These are phyloP conservation scores for Backusella mclennaniae DNA, from an alignment of 192 early-diverging fungal species.

Conservation along the genomic window DNA sequence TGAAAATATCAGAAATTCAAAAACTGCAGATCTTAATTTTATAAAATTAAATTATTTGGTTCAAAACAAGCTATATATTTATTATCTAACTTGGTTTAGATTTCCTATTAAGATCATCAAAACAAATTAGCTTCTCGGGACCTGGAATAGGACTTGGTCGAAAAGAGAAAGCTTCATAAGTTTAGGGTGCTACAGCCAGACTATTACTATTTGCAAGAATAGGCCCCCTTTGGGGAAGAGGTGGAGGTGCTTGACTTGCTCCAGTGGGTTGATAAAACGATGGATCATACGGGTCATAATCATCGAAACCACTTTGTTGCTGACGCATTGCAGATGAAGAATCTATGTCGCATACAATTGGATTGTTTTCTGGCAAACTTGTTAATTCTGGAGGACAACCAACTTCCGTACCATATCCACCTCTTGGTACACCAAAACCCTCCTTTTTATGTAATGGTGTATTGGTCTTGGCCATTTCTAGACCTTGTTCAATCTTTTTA, in stretches of 20 bases:
- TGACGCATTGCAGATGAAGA: background rate
- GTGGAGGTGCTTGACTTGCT: background rate
- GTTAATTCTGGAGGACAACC: slow-evolving; percentile 22
- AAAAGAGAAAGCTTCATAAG: background rate
- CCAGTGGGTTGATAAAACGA: background rate
- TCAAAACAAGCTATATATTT: too few species aligned
- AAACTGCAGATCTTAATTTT: too few species aligned
- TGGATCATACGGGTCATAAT: background rate
- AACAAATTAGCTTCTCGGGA: background rate
- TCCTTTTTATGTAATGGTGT: slow-evolving; percentile 24
- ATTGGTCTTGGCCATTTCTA: slow-evolving; percentile 10
- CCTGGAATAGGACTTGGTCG: background rate
- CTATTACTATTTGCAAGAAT: background rate
- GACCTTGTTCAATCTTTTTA: slow-evolving; percentile 15
- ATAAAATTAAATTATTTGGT: too few species aligned
- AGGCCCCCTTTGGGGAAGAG: background rate
- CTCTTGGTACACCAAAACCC: slow-evolving; percentile 24
- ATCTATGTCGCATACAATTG: slow-evolving; percentile 1
- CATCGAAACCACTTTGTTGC: background rate
- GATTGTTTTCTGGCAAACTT: slow-evolving; percentile 14
- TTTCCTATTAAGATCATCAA: background rate
- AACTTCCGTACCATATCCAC: slow-evolving; percentile 31
- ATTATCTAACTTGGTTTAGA: background rate
- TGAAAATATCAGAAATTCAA: too few species aligned
- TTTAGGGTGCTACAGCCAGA: background rate